A percentile compares a stretch with the other conserved stretches of the same genome.
Evolutionary conservation across 2,329 filamentous ascomycete genomes (phyloP).

Genomic region (Colletotrichum cereale): DNA sequence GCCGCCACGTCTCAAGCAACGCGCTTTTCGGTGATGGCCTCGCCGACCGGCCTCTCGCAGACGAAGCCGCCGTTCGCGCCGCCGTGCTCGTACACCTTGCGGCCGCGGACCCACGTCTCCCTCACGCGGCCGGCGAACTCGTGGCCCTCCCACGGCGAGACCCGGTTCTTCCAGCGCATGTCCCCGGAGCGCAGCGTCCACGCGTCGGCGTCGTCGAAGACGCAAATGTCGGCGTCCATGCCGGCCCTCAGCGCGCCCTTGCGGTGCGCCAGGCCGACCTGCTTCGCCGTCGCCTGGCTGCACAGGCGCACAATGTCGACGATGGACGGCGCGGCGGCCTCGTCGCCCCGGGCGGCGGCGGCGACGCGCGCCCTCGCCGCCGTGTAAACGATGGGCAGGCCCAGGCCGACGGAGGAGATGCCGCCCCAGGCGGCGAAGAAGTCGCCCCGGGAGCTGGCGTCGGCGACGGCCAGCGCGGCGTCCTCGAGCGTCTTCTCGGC

Average conservation of each 20-base stretch:
- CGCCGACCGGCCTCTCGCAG: constrained; percentile 59
- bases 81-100: constrained; percentile 79
- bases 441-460: constrained; percentile 69
- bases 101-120: constrained; percentile 88
- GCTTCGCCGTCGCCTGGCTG: constrained; percentile 85
- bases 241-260: constrained; percentile 88
- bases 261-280: constrained; percentile 84
- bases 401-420: constrained; percentile 92
- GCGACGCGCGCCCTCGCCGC: constrained; percentile 73
- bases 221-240: constrained; percentile 89
- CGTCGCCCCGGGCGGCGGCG: constrained; percentile 51
- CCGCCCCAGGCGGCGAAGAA: constrained; percentile 98
- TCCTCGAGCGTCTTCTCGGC: constrained; percentile 45
- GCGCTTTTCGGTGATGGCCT: constrained; percentile 72
- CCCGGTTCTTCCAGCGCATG: constrained; percentile 96
- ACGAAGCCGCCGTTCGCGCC: constrained; percentile 65
- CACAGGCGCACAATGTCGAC: constrained; percentile 89
- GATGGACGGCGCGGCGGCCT: constrained; percentile 62
- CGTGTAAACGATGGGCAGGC: constrained; percentile 90
- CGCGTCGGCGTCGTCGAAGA: constrained; percentile 87
- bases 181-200: constrained; percentile 81
- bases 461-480: constrained; percentile 53
- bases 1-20: constrained; percentile 48
- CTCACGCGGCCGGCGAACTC: constrained; percentile 81
- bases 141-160: constrained; percentile 89